These are phyloP conservation scores for Cadophora luteo-olivacea DNA, from an alignment of 2,329 filamentous ascomycete species.

Conservation along the genomic window DNA sequence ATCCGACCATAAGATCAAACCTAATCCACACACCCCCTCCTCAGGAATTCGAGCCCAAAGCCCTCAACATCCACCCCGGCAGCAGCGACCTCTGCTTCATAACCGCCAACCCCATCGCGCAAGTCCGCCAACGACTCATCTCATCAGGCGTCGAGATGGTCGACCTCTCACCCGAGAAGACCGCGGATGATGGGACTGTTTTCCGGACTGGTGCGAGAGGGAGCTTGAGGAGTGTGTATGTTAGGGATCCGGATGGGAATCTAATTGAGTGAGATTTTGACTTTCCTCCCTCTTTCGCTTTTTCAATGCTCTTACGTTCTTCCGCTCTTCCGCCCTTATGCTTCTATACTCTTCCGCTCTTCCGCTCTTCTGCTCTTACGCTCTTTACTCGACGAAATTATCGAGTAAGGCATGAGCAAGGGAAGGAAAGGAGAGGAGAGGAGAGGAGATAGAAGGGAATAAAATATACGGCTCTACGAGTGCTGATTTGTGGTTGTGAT, in stretches of 20 bases:
- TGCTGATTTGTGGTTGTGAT: too few relatives aligned
- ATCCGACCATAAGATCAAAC: too few relatives aligned
- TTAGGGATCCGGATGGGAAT: constrained; percentile 67
- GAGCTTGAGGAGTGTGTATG: constrained; percentile 62
- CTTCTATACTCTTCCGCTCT: too few relatives aligned
- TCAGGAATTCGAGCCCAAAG: constrained; percentile 68
- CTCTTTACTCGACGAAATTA: too few relatives aligned
- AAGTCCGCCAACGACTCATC: constrained; percentile 51
- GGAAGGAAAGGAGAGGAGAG: too few relatives aligned
- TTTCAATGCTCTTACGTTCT: too few relatives aligned
- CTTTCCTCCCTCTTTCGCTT: too few relatives aligned
- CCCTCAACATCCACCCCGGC: constrained; percentile 41
- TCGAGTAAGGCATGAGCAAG: too few relatives aligned
- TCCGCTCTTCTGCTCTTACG: too few relatives aligned
- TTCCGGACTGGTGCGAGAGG: constrained; percentile 62
- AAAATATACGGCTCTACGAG: too few relatives aligned
- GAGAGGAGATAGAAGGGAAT: neutral
- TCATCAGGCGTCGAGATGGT: constrained; percentile 54
- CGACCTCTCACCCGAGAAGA: constrained; percentile 36
- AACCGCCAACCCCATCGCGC: constrained; percentile 56
- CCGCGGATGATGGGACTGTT: constrained; percentile 56
- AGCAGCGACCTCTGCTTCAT: constrained; percentile 57
- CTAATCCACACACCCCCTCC: too few relatives aligned
- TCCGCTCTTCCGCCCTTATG: too few relatives aligned
- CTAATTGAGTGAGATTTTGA: constrained; percentile 58